phyloP scores from a whole-genome alignment of 2,329 filamentous ascomycete genomes.

The Colletotrichum sansevieriae region DNA sequence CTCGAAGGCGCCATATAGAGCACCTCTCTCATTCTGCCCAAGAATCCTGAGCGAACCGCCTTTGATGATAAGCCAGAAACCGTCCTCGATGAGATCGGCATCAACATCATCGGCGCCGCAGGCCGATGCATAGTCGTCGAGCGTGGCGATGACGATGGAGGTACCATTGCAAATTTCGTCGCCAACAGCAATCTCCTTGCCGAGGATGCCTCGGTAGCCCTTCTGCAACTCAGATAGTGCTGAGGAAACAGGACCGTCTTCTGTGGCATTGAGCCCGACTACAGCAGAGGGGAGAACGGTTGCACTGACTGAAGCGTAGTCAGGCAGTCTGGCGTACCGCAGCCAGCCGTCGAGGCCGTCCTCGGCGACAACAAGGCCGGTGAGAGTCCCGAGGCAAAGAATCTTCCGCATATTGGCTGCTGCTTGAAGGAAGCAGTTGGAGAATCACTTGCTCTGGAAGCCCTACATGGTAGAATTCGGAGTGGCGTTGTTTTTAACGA shows the following conservation, averaged over 20 bases:
- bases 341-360: slow-evolving; percentile 74
- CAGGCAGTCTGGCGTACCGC: slow-evolving; percentile 68
- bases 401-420: slow-evolving; percentile 46
- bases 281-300: slow-evolving; percentile 61
- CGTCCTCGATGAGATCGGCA: slow-evolving; percentile 64
- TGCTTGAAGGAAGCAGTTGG: slow-evolving; percentile 15
- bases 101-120: slow-evolving; percentile 58
- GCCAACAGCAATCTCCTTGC: slow-evolving; percentile 56
- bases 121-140: slow-evolving; percentile 44
- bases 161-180: slow-evolving; percentile 23
- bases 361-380: slow-evolving; percentile 64
- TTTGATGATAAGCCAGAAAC: slow-evolving; percentile 71
- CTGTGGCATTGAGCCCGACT: slow-evolving; percentile 65
- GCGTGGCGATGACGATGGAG: slow-evolving; percentile 44
- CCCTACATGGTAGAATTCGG: background rate
- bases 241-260: slow-evolving; percentile 68
- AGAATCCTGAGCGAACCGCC: slow-evolving; percentile 66
- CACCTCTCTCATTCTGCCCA: slow-evolving; percentile 75
- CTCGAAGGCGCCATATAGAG: slow-evolving; percentile 77
- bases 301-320: slow-evolving; percentile 45
- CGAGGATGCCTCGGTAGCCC: slow-evolving; percentile 70
- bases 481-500: slow-evolving; percentile 17
- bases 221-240: slow-evolving; percentile 70
- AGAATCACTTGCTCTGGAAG: slow-evolving; percentile 28
- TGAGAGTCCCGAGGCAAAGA: slow-evolving; percentile 47